Percentiles rank a stretch among this genome's conserved stretches.
phyloP scores from a whole-genome alignment of 2,329 filamentous ascomycete species.

The Pseudogymnoascus sp. region DNA sequence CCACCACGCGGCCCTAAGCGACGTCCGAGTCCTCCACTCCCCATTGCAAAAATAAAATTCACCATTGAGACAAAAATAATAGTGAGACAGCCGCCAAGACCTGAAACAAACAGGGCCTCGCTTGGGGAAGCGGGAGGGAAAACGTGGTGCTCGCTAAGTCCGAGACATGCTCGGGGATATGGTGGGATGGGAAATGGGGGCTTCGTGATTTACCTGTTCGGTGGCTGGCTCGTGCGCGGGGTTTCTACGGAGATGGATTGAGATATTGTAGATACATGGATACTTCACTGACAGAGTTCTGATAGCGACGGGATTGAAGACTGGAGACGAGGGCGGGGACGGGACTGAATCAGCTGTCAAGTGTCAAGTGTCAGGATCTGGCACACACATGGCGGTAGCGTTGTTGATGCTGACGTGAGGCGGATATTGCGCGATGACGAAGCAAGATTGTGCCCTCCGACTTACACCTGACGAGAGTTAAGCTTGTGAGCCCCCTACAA shows the following conservation, averaged over 20 bases:
- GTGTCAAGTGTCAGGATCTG: background rate
- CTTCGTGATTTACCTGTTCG: background rate
- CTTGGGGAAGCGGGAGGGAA: background rate
- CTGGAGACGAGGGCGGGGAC: background rate
- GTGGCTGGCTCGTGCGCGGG: background rate
- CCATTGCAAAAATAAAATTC: too few species aligned
- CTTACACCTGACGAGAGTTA: too few species aligned
- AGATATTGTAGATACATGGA: background rate
- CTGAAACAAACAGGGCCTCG: background rate
- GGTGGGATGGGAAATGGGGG: background rate
- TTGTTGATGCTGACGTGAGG: background rate
- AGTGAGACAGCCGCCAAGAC: background rate
- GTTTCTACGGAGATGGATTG: too few species aligned
- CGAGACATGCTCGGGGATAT: background rate
- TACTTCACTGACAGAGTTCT: background rate
- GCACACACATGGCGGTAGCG: background rate
- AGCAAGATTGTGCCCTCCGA: background rate
- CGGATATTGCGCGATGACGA: background rate
- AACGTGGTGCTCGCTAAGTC: background rate
- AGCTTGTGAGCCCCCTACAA: too few species aligned
- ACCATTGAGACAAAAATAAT: background rate
- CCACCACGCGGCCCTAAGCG: background rate
- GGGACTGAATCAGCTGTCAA: background rate
- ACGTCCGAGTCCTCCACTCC: background rate
- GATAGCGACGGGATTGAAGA: background rate